phyloP scores from a whole-genome alignment of 169 alveolate species.

The Cryptosporidium tyzzeri region DNA sequence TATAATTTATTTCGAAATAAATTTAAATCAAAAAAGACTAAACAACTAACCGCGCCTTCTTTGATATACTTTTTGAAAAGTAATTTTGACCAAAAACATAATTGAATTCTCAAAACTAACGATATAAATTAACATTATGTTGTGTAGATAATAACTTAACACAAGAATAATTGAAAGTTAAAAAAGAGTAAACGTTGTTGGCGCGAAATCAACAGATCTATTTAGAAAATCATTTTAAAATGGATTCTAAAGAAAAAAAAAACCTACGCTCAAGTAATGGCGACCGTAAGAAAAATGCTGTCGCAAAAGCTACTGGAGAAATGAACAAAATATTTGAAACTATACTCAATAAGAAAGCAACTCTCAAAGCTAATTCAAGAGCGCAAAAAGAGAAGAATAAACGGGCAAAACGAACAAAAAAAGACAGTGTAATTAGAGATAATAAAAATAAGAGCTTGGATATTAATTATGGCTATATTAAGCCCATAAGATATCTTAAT shows the following conservation, averaged over 20 bases:
- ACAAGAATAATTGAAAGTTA: background rate
- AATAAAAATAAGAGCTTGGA: background rate
- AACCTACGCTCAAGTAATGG: background rate
- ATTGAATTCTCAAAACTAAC: background rate
- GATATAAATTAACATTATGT: background rate
- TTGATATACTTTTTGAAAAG: background rate
- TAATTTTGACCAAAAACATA: background rate
- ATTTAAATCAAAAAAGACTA: too few relatives aligned
- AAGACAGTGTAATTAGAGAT: background rate
- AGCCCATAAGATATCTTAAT: slow-evolving; percentile 34
- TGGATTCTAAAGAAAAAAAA: background rate
- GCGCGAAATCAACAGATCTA: background rate
- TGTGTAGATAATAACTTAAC: too few relatives aligned
- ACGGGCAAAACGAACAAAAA: background rate
- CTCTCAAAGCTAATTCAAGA: background rate
- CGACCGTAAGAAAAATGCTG: background rate
- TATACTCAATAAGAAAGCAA: background rate
- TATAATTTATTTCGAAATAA: background rate
- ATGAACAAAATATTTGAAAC: slow-evolving; percentile 10
- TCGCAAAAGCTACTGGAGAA: background rate
- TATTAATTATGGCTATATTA: background rate
- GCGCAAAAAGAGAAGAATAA: background rate
- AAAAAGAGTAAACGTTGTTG: background rate
- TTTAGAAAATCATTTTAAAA: background rate
- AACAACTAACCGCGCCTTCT: background rate